Evolutionary conservation across 306 rosid species (phyloP).

Genomic region (Spatholobus suberectus): DNA sequence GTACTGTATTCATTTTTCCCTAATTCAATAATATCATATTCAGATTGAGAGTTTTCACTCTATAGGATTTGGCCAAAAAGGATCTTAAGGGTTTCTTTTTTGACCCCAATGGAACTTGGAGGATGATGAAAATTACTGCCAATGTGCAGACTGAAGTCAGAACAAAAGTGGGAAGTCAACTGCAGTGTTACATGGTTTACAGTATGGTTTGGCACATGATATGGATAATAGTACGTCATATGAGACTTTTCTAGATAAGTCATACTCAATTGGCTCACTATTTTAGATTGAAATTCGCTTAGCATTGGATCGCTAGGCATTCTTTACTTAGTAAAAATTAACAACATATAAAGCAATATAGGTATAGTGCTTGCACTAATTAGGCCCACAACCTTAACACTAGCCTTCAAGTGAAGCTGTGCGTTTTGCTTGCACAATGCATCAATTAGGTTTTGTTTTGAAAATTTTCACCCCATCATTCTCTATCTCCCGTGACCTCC

Average conservation of each 20-base stretch:
- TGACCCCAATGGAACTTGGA: not conserved
- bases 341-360: not conserved
- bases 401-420: not conserved
- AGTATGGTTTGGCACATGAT: not conserved
- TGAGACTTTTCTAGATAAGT: not conserved
- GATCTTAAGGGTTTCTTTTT: not conserved
- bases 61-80: too few species aligned
- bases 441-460: not conserved
- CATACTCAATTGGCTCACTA: not conserved
- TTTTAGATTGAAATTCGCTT: not conserved
- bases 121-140: not conserved
- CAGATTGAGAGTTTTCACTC: too few species aligned
- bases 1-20: too few species aligned
- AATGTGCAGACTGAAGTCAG: not conserved
- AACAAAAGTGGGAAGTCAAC: not conserved
- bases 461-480: not conserved
- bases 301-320: too few species aligned
- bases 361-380: not conserved
- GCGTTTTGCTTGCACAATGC: not conserved
- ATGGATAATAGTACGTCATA: too few species aligned
- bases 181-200: not conserved
- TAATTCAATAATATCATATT: too few species aligned
- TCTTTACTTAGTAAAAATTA: not conserved
- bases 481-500: not conserved
- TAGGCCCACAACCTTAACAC: not conserved